Evolutionary conservation across 805 yeast genomes (phyloP), one percentile per base, ranked within the genome.

Genomic region (Ogataea methanolica): DNA sequence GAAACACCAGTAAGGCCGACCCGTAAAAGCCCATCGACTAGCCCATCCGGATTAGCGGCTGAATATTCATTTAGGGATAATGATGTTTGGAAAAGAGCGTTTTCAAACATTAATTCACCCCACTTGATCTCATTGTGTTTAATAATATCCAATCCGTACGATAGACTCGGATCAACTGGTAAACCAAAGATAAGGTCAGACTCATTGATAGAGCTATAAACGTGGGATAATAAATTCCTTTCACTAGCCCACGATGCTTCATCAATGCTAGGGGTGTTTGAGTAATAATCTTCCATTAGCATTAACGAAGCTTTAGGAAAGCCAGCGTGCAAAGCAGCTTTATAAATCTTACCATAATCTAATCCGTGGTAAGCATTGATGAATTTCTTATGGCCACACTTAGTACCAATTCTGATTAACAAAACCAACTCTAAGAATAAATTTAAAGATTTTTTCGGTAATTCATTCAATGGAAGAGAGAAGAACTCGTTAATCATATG

Each of bases 171-270:
- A 19, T 73, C 69, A 14, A 76, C 74, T 0, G 91, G 88, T 9
- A 87, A 63, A 0, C 95, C 95, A 53, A 74, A 73, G 5, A 78
- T 60, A 36, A 87, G 63, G 60, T 89, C 96, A 3, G 71, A 67
- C 47, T 85, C 89, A 43, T 76, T 80, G 3, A 89, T 68, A 0
- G 72, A 59, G 5, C 70, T 67, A 60, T 83, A 87, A 1, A 85
- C 68, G 0, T 48, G 39, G 4, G 64, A 45, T 22, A 71, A 46
- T 38, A 61, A 54, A 1, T 45, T 45, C 36, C 48, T 48, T 19
- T 60, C 58, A 16, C 50, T 45, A 1, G 39, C 42, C 63, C 57
- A 55, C 1, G 31, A 21, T 9, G 23, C 29, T 22, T 19, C 23
- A 6, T 43, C 51, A 15, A 21, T 14, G 23, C 19, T 42, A 16